These are phyloP conservation scores for Hordeum pubiflorum DNA, from an alignment of 202 grass and related monocot species.

Conservation along the genomic window DNA sequence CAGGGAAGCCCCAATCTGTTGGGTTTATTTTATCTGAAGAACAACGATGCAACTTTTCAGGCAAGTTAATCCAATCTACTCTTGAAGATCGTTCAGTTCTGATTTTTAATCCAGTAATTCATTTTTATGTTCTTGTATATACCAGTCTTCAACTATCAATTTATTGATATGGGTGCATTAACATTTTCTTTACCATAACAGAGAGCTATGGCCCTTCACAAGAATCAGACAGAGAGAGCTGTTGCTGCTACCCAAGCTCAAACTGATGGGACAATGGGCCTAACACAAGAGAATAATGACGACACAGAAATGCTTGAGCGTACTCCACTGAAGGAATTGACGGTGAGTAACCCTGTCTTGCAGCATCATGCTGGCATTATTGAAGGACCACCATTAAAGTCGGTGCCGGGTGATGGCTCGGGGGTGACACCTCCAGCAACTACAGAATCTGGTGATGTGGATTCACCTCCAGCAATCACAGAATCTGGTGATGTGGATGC, in stretches of 20 bases:
- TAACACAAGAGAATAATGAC: constrained; percentile 19
- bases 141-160: constrained; percentile 14
- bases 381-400: constrained; percentile 16
- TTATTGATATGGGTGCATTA: not conserved
- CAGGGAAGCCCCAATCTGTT: constrained; percentile 35
- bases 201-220: constrained; percentile 77
- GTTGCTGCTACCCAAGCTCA: not conserved
- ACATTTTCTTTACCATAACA: constrained; percentile 34
- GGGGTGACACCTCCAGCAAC: constrained; percentile 3
- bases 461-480: not conserved
- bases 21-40: constrained; percentile 49
- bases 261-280: constrained; percentile 33
- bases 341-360: constrained; percentile 23
- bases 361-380: not conserved
- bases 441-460: not conserved
- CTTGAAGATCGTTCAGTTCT: not conserved
- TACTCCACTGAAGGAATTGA: constrained; percentile 13
- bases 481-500: constrained; percentile 15
- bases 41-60: constrained; percentile 55
- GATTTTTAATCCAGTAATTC: not conserved
- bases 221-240: constrained; percentile 40
- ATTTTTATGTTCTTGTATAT: not conserved
- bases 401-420: constrained; percentile 1
- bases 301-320: constrained; percentile 28
- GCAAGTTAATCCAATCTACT: constrained; percentile 33